A percentile compares a stretch with the other conserved stretches of the same genome.
Evolutionary conservation across 2,329 filamentous ascomycete species (phyloP).

Genomic region (Cordyceps javanica): DNA sequence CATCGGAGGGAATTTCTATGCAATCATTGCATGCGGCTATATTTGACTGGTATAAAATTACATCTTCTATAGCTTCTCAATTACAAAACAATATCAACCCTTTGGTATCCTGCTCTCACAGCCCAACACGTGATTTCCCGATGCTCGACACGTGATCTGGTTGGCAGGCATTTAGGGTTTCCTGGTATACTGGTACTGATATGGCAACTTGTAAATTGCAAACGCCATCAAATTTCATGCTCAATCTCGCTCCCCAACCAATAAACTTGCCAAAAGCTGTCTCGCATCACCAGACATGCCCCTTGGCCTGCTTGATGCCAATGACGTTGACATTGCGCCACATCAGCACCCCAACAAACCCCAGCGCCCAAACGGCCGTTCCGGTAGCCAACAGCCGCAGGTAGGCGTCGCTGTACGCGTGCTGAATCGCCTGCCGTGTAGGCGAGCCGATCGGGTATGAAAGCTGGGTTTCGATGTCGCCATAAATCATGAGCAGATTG

Average conservation of each 20-base stretch:
- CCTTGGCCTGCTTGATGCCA: conserved; percentile 44
- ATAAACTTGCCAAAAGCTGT: conserved; percentile 25
- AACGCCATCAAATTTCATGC: not conserved
- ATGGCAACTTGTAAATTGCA: not conserved
- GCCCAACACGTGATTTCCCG: no score
- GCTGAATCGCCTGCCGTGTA: conserved; percentile 47
- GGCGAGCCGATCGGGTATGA: conserved; percentile 39
- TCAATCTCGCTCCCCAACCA: not conserved
- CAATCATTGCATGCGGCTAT: no score
- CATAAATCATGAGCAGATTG: conserved; percentile 44
- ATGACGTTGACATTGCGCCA: conserved; percentile 45
- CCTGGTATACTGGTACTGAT: no score
- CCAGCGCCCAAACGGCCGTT: conserved; percentile 26
- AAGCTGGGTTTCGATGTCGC: conserved; percentile 45
- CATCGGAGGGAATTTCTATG: no score
- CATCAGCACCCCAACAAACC: conserved; percentile 34
- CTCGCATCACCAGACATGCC: conserved; percentile 19
- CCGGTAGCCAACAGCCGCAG: conserved; percentile 39
- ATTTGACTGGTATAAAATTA: no score
- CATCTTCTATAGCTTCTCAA: no score
- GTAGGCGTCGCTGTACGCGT: conserved; percentile 49
- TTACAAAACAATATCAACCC: no score
- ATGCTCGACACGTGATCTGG: not conserved
- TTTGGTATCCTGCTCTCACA: no score
- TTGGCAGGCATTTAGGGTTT: no score